These are phyloP conservation scores for Coffea humblotiana DNA, from an alignment of 305 asterid species.

Conservation along the genomic window DNA sequence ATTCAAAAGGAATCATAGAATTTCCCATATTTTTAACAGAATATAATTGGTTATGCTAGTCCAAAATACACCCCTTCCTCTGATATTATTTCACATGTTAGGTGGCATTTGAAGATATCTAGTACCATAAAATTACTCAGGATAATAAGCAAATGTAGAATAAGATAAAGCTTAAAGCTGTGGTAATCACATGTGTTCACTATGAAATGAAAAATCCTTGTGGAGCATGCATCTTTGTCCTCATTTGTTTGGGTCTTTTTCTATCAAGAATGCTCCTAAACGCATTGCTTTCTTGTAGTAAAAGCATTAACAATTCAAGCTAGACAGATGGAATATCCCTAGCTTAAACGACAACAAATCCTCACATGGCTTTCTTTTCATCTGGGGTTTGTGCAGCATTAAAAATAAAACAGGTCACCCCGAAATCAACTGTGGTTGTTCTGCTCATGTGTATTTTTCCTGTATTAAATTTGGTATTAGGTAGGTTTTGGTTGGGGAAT, in stretches of 20 bases:
- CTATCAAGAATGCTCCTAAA: constrained; percentile 14
- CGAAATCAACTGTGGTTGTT: constrained; percentile 33
- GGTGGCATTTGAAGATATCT: background rate
- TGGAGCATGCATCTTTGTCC: constrained; percentile 48
- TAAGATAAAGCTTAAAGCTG: constrained; percentile 21
- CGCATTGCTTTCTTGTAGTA: constrained; percentile 15
- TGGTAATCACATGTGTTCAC: constrained; percentile 32
- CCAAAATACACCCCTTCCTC: too few species aligned
- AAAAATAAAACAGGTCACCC: background rate
- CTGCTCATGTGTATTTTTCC: constrained; percentile 44
- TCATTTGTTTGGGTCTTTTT: constrained; percentile 30
- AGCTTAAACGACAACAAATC: constrained; percentile 7
- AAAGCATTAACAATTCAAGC: constrained; percentile 19
- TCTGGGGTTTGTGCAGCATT: background rate
- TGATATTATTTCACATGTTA: background rate
- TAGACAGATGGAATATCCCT: constrained; percentile 15
- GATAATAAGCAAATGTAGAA: constrained; percentile 22
- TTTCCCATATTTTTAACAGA: too few species aligned
- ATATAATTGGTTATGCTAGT: too few species aligned
- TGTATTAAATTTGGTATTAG: constrained; percentile 55
- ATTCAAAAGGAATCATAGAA: too few species aligned
- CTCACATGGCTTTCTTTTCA: constrained; percentile 16
- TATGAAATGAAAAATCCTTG: constrained; percentile 19
- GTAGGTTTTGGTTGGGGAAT: constrained; percentile 62
- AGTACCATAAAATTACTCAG: background rate